phyloP scores from a whole-genome alignment of 225 moss, liverwort and hornwort species.

The Physcomitrellopsis africana region DNA sequence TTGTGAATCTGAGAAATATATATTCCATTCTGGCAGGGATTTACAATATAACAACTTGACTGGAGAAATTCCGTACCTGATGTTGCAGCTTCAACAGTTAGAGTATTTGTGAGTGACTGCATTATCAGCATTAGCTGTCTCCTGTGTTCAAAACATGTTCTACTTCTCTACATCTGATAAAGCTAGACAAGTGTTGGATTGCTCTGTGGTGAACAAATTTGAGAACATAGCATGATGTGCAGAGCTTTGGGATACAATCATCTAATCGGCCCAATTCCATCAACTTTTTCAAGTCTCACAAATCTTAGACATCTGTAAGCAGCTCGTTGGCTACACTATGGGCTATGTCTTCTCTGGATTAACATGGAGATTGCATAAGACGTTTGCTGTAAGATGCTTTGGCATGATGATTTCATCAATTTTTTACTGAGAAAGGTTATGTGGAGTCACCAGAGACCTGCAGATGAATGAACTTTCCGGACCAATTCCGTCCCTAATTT shows the following conservation, averaged over 20 bases:
- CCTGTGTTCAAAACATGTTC: background rate
- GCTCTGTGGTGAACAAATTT: background rate
- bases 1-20: background rate
- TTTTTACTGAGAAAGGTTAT: background rate
- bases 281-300: constrained; percentile 28
- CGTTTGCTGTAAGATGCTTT: background rate
- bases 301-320: constrained; percentile 32
- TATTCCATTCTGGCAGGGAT: constrained; percentile 12
- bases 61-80: constrained; percentile 31
- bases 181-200: background rate
- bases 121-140: background rate
- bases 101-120: constrained; percentile 31
- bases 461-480: constrained; percentile 32
- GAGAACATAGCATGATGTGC: background rate
- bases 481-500: constrained; percentile 27
- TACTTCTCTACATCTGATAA: background rate
- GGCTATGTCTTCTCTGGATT: background rate
- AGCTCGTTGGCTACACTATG: background rate
- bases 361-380: background rate
- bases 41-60: constrained; percentile 31
- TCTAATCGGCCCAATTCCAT: constrained; percentile 26
- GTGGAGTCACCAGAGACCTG: constrained; percentile 16
- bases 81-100: constrained; percentile 36
- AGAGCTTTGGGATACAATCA: constrained; percentile 28
- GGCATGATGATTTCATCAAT: background rate